Evolutionary conservation across 2,329 filamentous ascomycete species (phyloP), one percentile per base, ranked within the genome.

Genomic region (Aspergillus neoniger): DNA sequence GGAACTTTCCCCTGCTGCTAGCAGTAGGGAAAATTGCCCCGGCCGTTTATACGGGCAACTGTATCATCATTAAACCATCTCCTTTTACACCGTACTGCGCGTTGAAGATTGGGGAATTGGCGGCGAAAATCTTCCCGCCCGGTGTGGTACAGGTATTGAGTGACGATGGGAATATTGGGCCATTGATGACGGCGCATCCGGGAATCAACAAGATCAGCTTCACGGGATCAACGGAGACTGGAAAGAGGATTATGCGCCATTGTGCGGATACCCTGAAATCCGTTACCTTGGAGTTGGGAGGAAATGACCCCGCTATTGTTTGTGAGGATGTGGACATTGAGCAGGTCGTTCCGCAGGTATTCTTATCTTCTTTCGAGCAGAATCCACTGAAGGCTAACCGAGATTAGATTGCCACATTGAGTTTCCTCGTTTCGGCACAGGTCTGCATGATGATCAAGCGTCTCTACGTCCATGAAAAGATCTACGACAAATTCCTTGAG

Each of bases 401-500:
- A n/a, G 32, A 15, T 14, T 14, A 36, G 32, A 12, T 83, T 14
- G 80, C 80, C 0, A 67, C 70, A 2, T 76, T 76, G 6, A 76
- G 77, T 4, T 82, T 85, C 61, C 77, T 81, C 63, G 81, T 84
- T 66, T 81, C 81, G 0, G 82, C 83, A 15, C 82, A 85, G 69
- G 76, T 84, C 30, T 85, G 83, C 65, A 74, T 85, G 0, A 79
- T 78, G 7, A 79, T 75, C 44, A 87, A 87, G 75, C 77, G 85
- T 3, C 71, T 88, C 25, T 87, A 85, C 67, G 81, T 88, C 3
- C 85, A 87, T 66, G 81, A 84, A 62, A 74, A 72, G 4, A 81
- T 87, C 41, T 86, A 85, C 67, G 80, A 83, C 21, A 68, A 77
- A 14, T 86, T 88, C 72, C 70, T 81, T 2, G 69, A 74, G 0